phyloP scores from a whole-genome alignment of 1,284 basidiomycete species.

The Irpex sp. region DNA sequence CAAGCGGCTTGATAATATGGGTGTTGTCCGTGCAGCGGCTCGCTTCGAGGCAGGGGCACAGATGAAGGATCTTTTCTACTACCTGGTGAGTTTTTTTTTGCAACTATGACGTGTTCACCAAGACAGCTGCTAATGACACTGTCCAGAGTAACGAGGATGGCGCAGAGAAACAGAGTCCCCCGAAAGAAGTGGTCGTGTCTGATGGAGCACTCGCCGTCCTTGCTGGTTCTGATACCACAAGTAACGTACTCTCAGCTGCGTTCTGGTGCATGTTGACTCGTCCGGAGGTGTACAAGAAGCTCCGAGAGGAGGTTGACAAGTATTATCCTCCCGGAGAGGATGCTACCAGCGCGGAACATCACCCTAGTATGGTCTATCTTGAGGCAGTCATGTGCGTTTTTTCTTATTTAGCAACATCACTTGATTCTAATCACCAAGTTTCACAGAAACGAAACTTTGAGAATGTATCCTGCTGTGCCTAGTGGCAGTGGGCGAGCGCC shows the following conservation, averaged over 20 bases:
- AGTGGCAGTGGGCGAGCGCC: conserved; percentile 11
- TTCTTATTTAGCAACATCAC: neutral
- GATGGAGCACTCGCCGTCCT: conserved; percentile 20
- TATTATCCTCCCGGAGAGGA: conserved; percentile 23
- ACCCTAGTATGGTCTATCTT: conserved; percentile 24
- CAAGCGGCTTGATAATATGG: conserved; percentile 9
- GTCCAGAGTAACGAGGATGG: conserved; percentile 23
- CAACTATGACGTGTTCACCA: neutral
- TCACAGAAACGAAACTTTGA: conserved; percentile 20
- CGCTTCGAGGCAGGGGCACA: neutral
- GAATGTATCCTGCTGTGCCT: conserved; percentile 17
- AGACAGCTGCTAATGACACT: no score
- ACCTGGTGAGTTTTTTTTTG: conserved; percentile 10
- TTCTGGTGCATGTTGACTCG: conserved; percentile 20
- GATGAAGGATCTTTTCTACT: conserved; percentile 22
- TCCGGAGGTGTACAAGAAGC: conserved; percentile 16
- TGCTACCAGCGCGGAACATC: conserved; percentile 16
- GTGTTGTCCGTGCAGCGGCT: conserved; percentile 9
- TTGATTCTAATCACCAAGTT: no score
- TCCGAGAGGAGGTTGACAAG: conserved; percentile 24
- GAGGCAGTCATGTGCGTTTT: conserved; percentile 26
- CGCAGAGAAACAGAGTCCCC: conserved; percentile 14
- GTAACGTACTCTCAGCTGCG: conserved; percentile 13
- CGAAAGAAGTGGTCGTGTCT: conserved; percentile 15
- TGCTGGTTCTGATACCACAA: conserved; percentile 29